Evolutionary conservation across 225 moss, liverwort and hornwort genomes (phyloP), one percentile per base, ranked within the genome.

Genomic region (Sphagnum contortum): DNA sequence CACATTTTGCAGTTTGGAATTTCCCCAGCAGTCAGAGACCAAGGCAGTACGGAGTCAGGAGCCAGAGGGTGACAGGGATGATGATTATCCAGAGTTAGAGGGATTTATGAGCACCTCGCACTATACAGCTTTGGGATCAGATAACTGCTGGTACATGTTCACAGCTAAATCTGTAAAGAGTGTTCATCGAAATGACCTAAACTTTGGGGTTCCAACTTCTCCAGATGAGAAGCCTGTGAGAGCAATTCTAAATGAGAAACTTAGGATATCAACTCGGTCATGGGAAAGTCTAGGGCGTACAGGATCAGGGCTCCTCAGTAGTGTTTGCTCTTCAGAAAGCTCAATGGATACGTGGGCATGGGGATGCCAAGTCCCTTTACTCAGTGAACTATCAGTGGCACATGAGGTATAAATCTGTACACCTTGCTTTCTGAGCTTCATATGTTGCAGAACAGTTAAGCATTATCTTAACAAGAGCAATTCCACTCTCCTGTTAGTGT

Each of bases 101-200:
- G 80, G 71, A 12, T 60, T 29, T 29, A 29, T 29, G 29, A 29
- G 0, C 29, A 29, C 73, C 69, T 70, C 45, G 53, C 79, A 89
- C 71, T 80, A 72, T 12, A 68, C 81, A 50, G 89, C 77, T 74
- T 75, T 89, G 57, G 87, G 86, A 64, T 81, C 81, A 47, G 81
- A 87, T 57, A 89, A 89, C 68, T 71, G 73, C 57, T 89, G 87
- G 87, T 87, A 87, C 72, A 77, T 87, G 74, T 89, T 89, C 61
- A 87, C 87, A 60, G 78, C 80, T 10, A 84, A 81, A 62, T 87
- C 75, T 64, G 87, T 79, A 46, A 86, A 81, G 73, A 81, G 79
- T n/a, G 75, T 83, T 46, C 68, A 75, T 68, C 64, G 44, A 48
- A 83, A 68, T 69, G 67, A 63, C 55, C 44, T 47, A 67, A 62